phyloP scores from a whole-genome alignment of 2,329 filamentous ascomycete species.

The Tolypocladium endophyticum region DNA sequence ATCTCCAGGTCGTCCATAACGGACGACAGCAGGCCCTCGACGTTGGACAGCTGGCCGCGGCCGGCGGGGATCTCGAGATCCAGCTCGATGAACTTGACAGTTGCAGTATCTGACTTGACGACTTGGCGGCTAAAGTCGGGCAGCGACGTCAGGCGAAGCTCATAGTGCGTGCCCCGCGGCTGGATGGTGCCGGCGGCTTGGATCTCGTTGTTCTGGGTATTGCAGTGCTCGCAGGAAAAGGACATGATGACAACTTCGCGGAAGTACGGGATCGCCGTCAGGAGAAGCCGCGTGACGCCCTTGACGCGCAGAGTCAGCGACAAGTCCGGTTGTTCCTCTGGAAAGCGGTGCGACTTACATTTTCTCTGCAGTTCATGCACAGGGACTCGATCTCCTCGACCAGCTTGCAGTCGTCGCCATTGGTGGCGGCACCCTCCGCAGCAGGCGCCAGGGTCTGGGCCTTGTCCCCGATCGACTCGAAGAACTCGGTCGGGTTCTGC shows the following conservation, averaged over 20 bases:
- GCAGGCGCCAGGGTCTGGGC: constrained; percentile 38
- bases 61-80: constrained; percentile 90
- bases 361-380: constrained; percentile 78
- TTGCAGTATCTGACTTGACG: constrained; percentile 81
- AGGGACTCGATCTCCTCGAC: constrained; percentile 66
- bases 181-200: constrained; percentile 89
- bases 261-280: constrained; percentile 93
- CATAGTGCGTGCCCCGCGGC: constrained; percentile 75
- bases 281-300: constrained; percentile 76
- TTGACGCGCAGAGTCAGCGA: constrained; percentile 21
- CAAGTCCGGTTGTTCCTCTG: neutral
- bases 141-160: constrained; percentile 62
- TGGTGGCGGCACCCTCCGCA: constrained; percentile 20
- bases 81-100: constrained; percentile 79
- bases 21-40: constrained; percentile 75
- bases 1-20: constrained; percentile 72
- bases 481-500: constrained; percentile 40
- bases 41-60: constrained; percentile 82
- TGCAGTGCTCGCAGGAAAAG: constrained; percentile 84
- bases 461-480: constrained; percentile 53
- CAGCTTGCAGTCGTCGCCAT: constrained; percentile 38
- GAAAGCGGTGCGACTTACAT: constrained; percentile 37
- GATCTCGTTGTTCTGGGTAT: constrained; percentile 85
- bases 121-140: constrained; percentile 77
- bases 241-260: constrained; percentile 97